A percentile compares a stretch with the other conserved stretches of the same genome.
Conservation (phyloP, 768 basidiomycete species). For the Lepiota brunneoincarnata region DNA sequence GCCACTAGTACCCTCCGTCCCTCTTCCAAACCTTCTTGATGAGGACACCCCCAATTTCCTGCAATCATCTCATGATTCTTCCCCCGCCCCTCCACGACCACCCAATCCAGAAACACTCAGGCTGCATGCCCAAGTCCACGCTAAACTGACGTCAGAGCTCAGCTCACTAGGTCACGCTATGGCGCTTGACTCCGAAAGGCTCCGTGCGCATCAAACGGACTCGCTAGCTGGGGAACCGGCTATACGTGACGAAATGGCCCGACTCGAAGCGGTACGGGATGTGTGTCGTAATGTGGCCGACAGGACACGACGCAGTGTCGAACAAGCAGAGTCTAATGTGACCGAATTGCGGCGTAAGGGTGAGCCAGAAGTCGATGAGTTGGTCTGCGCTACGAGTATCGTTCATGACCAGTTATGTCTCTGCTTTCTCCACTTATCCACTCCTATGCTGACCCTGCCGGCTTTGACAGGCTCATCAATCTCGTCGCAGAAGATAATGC, state of each 20-base stretch:
- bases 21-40: conserved; percentile 62
- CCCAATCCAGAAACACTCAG: conserved; percentile 87
- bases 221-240: conserved; percentile 89
- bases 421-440: conserved; percentile 11
- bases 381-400: conserved; percentile 92
- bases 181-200: conserved; percentile 64
- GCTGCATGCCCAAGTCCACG: conserved; percentile 74
- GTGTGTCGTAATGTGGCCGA: conserved; percentile 82
- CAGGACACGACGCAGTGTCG: conserved; percentile 61
- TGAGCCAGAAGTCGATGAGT: conserved; percentile 93
- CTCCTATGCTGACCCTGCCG: conserved; percentile 9
- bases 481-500: conserved; percentile 99
- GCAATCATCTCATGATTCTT: conserved; percentile 9
- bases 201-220: conserved; percentile 81
- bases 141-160: conserved; percentile 70
- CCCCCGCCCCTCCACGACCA: conserved; percentile 68
- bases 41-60: conserved; percentile 41
- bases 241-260: conserved; percentile 93
- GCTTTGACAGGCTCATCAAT: conserved; percentile 72
- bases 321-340: conserved; percentile 69
- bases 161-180: conserved; percentile 66
- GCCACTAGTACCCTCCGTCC: conserved; percentile 19
- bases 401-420: conserved; percentile 90
- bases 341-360: conserved; percentile 77
- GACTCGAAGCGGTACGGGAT: conserved; percentile 88